A percentile compares a stretch with the other conserved stretches of the same genome.
Evolutionary conservation across 352 stramenopile species (phyloP).

Genomic region (Aphanomyces cochlioides): DNA sequence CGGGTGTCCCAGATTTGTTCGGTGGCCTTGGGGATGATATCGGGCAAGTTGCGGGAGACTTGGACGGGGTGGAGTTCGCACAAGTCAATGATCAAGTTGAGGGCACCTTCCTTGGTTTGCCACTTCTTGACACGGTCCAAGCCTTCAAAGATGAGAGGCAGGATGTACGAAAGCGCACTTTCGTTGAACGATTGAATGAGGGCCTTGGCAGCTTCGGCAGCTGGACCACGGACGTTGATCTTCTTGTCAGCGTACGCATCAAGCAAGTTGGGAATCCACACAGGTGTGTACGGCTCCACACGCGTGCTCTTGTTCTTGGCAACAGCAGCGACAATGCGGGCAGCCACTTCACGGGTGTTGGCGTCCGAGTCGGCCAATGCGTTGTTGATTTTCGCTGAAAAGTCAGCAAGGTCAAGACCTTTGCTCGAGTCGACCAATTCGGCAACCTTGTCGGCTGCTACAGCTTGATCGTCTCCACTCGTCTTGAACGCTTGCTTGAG

Average conservation of each 20-base stretch:
- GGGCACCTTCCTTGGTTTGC: constrained; percentile 95
- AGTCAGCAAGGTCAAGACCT: constrained; percentile 65
- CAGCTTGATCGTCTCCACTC: constrained; percentile 65
- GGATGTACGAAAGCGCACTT: constrained; percentile 82
- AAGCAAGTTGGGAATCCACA: constrained; percentile 61
- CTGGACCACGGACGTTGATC: constrained; percentile 54
- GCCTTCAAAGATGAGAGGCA: constrained; percentile 89
- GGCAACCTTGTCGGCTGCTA: constrained; percentile 81
- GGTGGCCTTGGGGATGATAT: constrained; percentile 97
- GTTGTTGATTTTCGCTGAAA: constrained; percentile 66
- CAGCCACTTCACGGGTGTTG: constrained; percentile 64
- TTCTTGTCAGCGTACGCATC: constrained; percentile 86
- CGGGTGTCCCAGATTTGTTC: constrained; percentile 99
- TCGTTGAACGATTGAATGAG: constrained; percentile 82
- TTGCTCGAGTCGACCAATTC: constrained; percentile 72
- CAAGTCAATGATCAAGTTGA: constrained; percentile 93
- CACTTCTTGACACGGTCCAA: constrained; percentile 90
- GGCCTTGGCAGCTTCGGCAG: constrained; percentile 71
- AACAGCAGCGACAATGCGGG: constrained; percentile 74
- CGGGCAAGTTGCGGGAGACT: constrained; percentile 92
- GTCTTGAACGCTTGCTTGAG: constrained; percentile 66
- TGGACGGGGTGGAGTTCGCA: constrained; percentile 91
- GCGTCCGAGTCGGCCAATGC: constrained; percentile 51
- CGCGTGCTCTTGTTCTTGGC: constrained; percentile 84
- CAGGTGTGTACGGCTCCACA: constrained; percentile 73